Conservation (phyloP, 2,329 filamentous ascomycete species). For the Fusarium transvaalense region DNA sequence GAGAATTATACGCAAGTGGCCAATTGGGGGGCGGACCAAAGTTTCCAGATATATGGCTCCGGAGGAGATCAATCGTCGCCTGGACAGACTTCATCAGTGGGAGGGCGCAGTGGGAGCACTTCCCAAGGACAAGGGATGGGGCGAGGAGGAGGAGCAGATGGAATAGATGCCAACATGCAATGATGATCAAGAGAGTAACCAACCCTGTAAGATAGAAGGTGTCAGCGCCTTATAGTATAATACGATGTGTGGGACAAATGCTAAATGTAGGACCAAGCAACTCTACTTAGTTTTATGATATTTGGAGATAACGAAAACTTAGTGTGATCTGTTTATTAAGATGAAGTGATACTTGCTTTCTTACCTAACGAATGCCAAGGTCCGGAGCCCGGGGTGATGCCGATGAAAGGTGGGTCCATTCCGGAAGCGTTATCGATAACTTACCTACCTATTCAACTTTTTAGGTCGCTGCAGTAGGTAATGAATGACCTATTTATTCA, state of each 20-base stretch:
- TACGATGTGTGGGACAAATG: conserved; percentile 17
- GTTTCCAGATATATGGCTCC: conserved; percentile 63
- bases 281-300: conserved; percentile 13
- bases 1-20: conserved; percentile 68
- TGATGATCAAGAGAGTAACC: conserved; percentile 22
- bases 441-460: too few species aligned
- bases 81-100: conserved; percentile 44
- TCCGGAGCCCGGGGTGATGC: neutral
- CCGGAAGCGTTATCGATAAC: conserved; percentile 27
- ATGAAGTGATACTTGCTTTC: neutral
- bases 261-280: conserved; percentile 33
- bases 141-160: neutral
- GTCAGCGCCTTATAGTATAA: conserved; percentile 27
- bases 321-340: neutral
- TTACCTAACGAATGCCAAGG: neutral
- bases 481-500: too few species aligned
- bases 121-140: conserved; percentile 25
- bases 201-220: conserved; percentile 31
- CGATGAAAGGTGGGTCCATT: conserved; percentile 5
- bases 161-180: conserved; percentile 42
- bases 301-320: neutral
- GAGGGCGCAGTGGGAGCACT: conserved; percentile 40
- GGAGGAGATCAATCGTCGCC: conserved; percentile 48
- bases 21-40: conserved; percentile 65
- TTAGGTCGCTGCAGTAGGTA: too few species aligned